These are phyloP conservation scores for Aspergillus uvarum DNA, from an alignment of 2,329 filamentous ascomycete genomes.

Conservation along the genomic window DNA sequence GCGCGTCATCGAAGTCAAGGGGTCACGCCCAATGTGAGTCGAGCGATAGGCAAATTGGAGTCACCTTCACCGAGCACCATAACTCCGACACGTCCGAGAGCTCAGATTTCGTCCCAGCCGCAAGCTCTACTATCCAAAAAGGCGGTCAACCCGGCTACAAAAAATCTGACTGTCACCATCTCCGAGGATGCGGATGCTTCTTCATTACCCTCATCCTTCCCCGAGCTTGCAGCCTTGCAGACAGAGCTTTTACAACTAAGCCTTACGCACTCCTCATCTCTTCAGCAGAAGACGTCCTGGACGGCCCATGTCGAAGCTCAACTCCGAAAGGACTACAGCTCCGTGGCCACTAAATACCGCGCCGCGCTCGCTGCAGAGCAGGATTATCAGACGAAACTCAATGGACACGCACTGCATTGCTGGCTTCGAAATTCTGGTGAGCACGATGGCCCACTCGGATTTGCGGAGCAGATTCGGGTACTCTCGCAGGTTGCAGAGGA, in stretches of 20 bases:
- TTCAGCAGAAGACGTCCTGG: slow-evolving; percentile 33
- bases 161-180: slow-evolving; percentile 18
- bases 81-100: slow-evolving; percentile 23
- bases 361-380: slow-evolving; percentile 34
- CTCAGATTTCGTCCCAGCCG: slow-evolving; percentile 39
- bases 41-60: slow-evolving; percentile 18
- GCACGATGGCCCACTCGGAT: slow-evolving; percentile 28
- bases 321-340: slow-evolving; percentile 36
- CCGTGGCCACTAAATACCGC: slow-evolving; percentile 36
- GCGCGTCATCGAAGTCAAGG: slow-evolving; percentile 39
- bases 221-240: slow-evolving; percentile 39
- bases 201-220: slow-evolving; percentile 31
- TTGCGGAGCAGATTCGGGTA: slow-evolving; percentile 39
- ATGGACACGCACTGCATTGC: slow-evolving; percentile 34
- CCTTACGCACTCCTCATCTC: slow-evolving; percentile 36
- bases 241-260: slow-evolving; percentile 47
- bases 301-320: slow-evolving; percentile 29
- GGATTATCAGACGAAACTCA: slow-evolving; percentile 32
- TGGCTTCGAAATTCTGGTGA: slow-evolving; percentile 36
- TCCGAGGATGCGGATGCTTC: slow-evolving; percentile 18
- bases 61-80: slow-evolving; percentile 18
- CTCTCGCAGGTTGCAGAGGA: slow-evolving; percentile 43
- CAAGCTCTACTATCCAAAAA: slow-evolving; percentile 44
- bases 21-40: slow-evolving; percentile 16
- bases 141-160: slow-evolving; percentile 24